Evolutionary conservation across 495 filamentous ascomycete species (phyloP).

Genomic region (Podospora fimiseda): DNA sequence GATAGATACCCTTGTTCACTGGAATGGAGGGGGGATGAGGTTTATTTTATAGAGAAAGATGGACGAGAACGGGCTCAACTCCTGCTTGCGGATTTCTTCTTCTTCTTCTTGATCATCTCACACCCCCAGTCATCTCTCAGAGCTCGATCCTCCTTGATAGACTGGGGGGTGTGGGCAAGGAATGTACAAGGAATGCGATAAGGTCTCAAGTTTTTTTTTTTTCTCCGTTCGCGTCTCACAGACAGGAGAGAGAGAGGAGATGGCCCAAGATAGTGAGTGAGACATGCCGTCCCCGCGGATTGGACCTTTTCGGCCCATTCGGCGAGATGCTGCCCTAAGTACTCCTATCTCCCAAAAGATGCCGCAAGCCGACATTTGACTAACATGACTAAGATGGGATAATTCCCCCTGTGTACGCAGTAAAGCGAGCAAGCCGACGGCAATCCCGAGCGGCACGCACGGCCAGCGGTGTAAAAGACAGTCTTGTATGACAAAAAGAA

Average conservation of each 20-base stretch:
- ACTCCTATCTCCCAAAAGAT: too few relatives aligned
- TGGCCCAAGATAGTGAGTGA: neutral
- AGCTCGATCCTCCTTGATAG: too few relatives aligned
- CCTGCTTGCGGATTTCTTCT: neutral
- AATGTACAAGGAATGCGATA: neutral
- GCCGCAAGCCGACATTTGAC: too few relatives aligned
- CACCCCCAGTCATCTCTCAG: neutral
- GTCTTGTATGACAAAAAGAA: too few relatives aligned
- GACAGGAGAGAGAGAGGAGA: neutral
- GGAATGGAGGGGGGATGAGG: neutral
- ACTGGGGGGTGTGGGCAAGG: neutral
- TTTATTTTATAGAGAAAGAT: neutral
- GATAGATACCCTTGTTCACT: neutral
- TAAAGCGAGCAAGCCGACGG: too few relatives aligned
- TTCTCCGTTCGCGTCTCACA: neutral
- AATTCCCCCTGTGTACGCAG: too few relatives aligned
- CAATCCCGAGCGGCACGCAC: too few relatives aligned
- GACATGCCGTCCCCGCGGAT: neutral
- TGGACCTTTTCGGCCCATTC: neutral
- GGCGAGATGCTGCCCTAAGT: too few relatives aligned
- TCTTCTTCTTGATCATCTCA: neutral
- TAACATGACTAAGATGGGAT: too few relatives aligned
- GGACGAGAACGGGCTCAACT: neutral
- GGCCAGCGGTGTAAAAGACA: too few relatives aligned
- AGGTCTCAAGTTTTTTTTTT: neutral